Base-by-base conservation (phyloP, 306 rosid species). In the Citrullus mucosospermus region DNA sequence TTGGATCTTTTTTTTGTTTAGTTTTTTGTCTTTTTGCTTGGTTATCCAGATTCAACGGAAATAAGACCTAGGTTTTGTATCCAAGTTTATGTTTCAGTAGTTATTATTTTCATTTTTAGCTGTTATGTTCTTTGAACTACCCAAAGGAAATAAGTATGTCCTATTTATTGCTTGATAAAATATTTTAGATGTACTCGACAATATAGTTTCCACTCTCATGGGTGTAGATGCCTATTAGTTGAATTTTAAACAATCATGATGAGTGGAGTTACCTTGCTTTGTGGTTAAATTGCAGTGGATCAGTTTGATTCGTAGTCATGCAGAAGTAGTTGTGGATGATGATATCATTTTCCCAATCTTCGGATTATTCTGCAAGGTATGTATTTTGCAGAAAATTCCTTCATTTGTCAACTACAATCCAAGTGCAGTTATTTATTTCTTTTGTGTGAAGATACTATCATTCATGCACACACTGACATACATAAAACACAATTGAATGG, bases 281-380 rank as follows among this genome's bases (percentile, higher is more conserved):
- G 56, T 25, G 46, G 46, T 50, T 73, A 50, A 28, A 53, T 81
- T 87, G 88, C 93, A 95, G 99, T 95, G 99, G 99, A 80, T 87
- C 84, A 85, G 93, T 60, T 80, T 95, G 75, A 72, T 89, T 78
- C 92, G 97, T 63, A 88, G 86, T 59, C 99, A 95, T 83, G 99
- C 97, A 6, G 97, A 91, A 83, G 93, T 82, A 18, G 73, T 95
- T 75, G 93, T 89, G 43, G 91, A 91, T 46, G 99, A 95, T 78
- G 88, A 89, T 54, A 75, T 72, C 76, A 80, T 91, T 61, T 81
- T 95, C 82, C 84, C 92, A 28, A 83, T 84, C 78, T 95, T 95
- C 48, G 85, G 84, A 81, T 91, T 80, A 39, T 89, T 84, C 36
- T 95, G 99, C 80, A 90, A 88, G 95, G 99, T 95, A 79, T 54